Base-by-base conservation (phyloP, 2,329 filamentous ascomycete species). In the Cercospora zeae-maydis region DNA sequence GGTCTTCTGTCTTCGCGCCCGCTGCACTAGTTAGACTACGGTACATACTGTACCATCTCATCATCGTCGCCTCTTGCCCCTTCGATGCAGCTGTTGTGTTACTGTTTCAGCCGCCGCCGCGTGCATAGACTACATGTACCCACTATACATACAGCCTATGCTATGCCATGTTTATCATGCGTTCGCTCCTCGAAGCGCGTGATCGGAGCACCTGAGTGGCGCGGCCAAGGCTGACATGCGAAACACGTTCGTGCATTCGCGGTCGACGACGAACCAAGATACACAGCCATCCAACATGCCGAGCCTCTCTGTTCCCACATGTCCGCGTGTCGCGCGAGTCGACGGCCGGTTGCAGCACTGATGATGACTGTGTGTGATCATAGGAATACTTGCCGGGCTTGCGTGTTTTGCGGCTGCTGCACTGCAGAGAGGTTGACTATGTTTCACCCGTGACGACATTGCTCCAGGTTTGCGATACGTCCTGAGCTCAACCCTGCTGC, bases 361-460 rank as follows among this genome's bases (percentile, higher is more conserved):
- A 49, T 49, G 11, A 21, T 49, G 42, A 21, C 24, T 49, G 42
- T 49, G 42, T n/a, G n/a, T n/a, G n/a, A n/a, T n/a, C n/a, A n/a
- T n/a, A n/a, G n/a, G n/a, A n/a, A n/a, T n/a, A 21, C 42, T 13
- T 49, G 42, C 42, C 21, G 42, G 11, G 42, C 42, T 49, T 49
- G 42, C 42, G 42, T 49, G 7, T 49, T 49, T 11, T 19, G 21
- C 31, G 4, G 31, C 31, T 49, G 5, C 24, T 49, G 42, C 42
- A 14, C 31, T 34, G 31, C 31, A 24, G 21, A 47, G 42, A 49
- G 21, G 21, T 49, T 49, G 42, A 49, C 37, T 49, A 24, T 58
- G 55, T 58, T 33, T 58, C 55, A 42, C 27, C 19, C 27, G 55
- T 58, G 30, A 58, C 55, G 55, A 58, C 37, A 49, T 58, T 30